Evolutionary conservation across 768 basidiomycete genomes (phyloP).

Genomic region (Auriscalpium microsporum): DNA sequence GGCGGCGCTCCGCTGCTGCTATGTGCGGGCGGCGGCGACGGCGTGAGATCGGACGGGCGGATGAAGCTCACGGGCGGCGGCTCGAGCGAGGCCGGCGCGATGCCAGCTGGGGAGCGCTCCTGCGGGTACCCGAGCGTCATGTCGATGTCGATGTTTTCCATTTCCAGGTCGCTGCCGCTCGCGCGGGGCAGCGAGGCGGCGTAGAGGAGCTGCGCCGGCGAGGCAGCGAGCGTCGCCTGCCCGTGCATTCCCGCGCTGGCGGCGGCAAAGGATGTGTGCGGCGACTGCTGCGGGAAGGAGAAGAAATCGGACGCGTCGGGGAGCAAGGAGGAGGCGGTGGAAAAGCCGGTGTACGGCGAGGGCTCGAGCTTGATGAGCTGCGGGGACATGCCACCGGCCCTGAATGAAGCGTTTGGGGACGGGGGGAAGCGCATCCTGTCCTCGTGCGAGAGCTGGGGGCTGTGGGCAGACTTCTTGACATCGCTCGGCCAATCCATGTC

Average conservation of each 20-base stretch:
- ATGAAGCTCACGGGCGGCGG: not conserved
- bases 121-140: not conserved
- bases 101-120: not conserved
- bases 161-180: not conserved
- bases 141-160: not conserved
- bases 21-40: not conserved
- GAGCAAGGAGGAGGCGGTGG: not conserved
- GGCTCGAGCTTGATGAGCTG: not conserved
- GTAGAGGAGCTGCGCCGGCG: too few relatives aligned
- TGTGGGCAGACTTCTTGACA: not conserved
- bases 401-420: not conserved
- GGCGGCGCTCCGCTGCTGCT: not conserved
- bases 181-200: too few relatives aligned
- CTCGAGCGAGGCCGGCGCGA: not conserved
- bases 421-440: not conserved
- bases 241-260: not conserved
- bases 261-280: not conserved
- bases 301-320: not conserved
- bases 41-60: not conserved
- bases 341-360: not conserved
- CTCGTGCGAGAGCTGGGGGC: not conserved
- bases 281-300: not conserved
- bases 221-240: too few relatives aligned
- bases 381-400: not conserved
- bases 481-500: too few relatives aligned